Percentiles rank a stretch among this genome's conserved stretches.
Conservation (phyloP, 768 basidiomycete genomes). For the Chalciporus pseudorubinellus region DNA sequence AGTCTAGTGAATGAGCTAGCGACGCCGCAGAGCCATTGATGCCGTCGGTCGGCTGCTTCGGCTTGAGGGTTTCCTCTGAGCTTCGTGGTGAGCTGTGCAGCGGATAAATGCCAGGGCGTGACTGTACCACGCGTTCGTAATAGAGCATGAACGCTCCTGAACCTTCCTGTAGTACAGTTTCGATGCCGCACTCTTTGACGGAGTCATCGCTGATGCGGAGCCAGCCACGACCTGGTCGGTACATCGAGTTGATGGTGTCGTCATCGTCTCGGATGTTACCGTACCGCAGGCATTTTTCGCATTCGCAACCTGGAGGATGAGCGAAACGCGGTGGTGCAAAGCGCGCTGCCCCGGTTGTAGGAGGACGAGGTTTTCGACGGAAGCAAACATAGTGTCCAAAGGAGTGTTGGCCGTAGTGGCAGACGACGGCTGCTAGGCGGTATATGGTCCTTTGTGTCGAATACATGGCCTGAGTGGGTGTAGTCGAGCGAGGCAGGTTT, state of each 20-base stretch:
- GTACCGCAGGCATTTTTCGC: slow-evolving; percentile 43
- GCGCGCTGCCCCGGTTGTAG: slow-evolving; percentile 38
- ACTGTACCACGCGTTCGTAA: slow-evolving; percentile 70
- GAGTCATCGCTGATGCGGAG: slow-evolving; percentile 84
- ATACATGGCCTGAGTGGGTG: slow-evolving; percentile 55
- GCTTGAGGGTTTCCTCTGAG: slow-evolving; percentile 67
- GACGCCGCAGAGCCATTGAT: slow-evolving; percentile 49
- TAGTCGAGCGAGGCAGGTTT: slow-evolving; percentile 45
- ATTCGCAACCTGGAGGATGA: slow-evolving; percentile 46
- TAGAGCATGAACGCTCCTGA: slow-evolving; percentile 87
- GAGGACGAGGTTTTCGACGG: slow-evolving; percentile 71
- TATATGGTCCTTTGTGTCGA: slow-evolving; percentile 69
- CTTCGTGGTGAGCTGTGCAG: slow-evolving; percentile 39
- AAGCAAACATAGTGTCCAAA: slow-evolving; percentile 96
- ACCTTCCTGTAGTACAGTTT: slow-evolving; percentile 71
- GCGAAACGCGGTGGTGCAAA: slow-evolving; percentile 37
- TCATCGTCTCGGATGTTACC: slow-evolving; percentile 62
- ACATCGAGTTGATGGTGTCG: slow-evolving; percentile 32
- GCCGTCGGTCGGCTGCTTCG: slow-evolving; percentile 36
- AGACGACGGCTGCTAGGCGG: slow-evolving; percentile 80
- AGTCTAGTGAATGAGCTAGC: slow-evolving; percentile 39
- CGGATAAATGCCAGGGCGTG: slow-evolving; percentile 34
- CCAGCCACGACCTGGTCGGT: slow-evolving; percentile 67
- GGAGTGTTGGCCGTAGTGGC: slow-evolving; percentile 89
- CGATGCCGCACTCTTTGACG: slow-evolving; percentile 73